These are phyloP conservation scores for Croton setiger DNA, from an alignment of 441 rosid species.

Conservation along the genomic window DNA sequence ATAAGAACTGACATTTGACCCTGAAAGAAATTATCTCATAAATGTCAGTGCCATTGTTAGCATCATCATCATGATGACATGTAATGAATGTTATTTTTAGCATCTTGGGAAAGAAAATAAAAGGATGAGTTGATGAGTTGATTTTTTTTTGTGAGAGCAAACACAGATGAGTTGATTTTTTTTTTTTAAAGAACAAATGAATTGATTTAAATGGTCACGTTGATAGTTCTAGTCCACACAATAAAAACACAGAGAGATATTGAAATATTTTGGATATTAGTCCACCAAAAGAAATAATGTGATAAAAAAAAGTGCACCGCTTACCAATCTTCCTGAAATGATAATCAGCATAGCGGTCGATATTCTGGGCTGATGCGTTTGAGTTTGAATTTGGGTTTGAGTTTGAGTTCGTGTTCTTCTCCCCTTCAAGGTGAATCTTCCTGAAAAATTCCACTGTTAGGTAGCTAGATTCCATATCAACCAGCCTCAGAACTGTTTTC, in stretches of 20 bases:
- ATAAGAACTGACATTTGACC: conserved; percentile 86
- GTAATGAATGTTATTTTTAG: background rate
- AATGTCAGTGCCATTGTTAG: conserved; percentile 4
- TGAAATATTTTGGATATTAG: background rate
- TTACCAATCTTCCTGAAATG: conserved; percentile 92
- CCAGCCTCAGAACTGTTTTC: conserved; percentile 80
- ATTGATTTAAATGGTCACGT: background rate
- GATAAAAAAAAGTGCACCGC: background rate
- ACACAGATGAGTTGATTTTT: background rate
- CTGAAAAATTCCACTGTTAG: conserved; percentile 97
- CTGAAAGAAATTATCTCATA: conserved; percentile 37
- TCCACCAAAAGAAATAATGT: background rate
- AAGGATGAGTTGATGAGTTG: background rate
- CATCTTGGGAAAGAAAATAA: conserved; percentile 4
- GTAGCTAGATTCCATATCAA: conserved; percentile 98
- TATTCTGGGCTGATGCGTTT: conserved; percentile 42
- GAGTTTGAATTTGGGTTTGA: conserved; percentile 27
- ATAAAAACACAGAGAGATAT: background rate
- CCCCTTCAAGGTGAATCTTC: conserved; percentile 81
- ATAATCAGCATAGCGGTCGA: conserved; percentile 66
- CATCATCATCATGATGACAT: background rate
- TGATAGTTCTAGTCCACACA: background rate
- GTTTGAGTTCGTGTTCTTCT: conserved; percentile 39
- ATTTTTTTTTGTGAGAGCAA: background rate
- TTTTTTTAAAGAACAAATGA: background rate